Percentiles rank a stretch among this genome's conserved stretches.
These are phyloP conservation scores for Orobanche coerulescens DNA, from an alignment of 257 asterid species.

Conservation along the genomic window DNA sequence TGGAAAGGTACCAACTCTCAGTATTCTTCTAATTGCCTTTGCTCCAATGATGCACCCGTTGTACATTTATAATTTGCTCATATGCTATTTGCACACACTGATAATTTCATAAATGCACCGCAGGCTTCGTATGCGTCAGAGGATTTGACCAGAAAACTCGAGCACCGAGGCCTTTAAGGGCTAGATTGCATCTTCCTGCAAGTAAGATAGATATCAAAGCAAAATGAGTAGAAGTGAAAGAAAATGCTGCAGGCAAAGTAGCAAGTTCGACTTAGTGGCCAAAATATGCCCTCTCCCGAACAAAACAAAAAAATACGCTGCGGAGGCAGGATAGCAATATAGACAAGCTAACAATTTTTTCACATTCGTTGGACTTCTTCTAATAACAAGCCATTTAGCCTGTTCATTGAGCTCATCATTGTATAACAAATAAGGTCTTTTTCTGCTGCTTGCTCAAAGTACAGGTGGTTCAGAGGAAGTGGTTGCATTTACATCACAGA, in stretches of 20 bases:
- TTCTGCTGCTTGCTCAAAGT: conserved; percentile 23
- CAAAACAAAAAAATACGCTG: conserved; percentile 17
- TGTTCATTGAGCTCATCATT: conserved; percentile 10
- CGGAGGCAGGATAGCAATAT: conserved; percentile 33
- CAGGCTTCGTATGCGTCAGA: conserved; percentile 85
- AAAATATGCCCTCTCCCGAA: conserved; percentile 18
- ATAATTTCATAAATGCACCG: background rate
- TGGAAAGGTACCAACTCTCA: conserved; percentile 68
- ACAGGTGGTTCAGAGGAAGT: conserved; percentile 12
- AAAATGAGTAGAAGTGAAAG: conserved; percentile 20
- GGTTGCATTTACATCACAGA: conserved; percentile 24
- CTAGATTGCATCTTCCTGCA: conserved; percentile 76
- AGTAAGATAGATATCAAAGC: conserved; percentile 47
- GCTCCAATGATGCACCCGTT: background rate
- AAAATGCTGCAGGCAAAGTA: background rate
- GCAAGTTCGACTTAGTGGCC: background rate
- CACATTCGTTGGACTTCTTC: conserved; percentile 29
- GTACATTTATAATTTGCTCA: background rate
- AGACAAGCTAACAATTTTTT: conserved; percentile 40
- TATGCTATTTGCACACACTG: background rate
- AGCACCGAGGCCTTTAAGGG: conserved; percentile 72
- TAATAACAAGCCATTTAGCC: conserved; percentile 22
- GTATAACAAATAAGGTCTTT: conserved; percentile 18
- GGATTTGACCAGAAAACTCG: conserved; percentile 68
- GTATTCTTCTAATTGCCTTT: background rate